Evolutionary conservation across 129 eudicot genomes (phyloP).

Genomic region (Silybum marianum): DNA sequence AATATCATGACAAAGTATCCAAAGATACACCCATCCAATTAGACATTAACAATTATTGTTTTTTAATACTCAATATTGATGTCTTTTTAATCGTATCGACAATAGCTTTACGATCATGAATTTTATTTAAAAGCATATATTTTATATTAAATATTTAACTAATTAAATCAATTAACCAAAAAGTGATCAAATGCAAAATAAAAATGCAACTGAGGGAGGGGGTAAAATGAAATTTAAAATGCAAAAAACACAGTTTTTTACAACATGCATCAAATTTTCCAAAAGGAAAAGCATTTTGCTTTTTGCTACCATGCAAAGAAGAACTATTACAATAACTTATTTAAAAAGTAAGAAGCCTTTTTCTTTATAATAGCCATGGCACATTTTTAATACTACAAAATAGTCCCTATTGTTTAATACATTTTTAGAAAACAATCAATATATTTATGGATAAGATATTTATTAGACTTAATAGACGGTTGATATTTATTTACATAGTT

Average conservation of each 20-base stretch:
- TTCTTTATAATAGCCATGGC: no score
- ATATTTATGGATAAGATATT: no score
- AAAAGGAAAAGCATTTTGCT: not conserved
- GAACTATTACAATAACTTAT: not conserved
- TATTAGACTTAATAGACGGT: no score
- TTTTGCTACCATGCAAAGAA: not conserved
- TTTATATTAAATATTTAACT: no score
- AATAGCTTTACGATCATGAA: no score
- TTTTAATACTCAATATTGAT: not conserved
- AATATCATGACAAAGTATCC: not conserved
- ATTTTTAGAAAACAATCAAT: no score
- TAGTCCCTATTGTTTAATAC: no score
- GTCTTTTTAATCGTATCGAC: not conserved
- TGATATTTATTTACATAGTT: no score
- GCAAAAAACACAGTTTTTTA: not conserved
- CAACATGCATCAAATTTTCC: no score
- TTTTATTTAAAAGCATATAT: no score
- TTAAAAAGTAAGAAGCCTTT: no score
- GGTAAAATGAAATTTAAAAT: not conserved
- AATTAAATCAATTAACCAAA: not conserved
- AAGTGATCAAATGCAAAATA: not conserved
- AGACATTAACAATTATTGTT: not conserved
- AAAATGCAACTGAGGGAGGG: not conserved
- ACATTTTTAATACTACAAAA: no score
- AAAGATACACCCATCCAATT: not conserved